A percentile compares a stretch with the other conserved stretches of the same genome.
phyloP scores from a whole-genome alignment of 257 asterid genomes.

The Linaria vulgaris region DNA sequence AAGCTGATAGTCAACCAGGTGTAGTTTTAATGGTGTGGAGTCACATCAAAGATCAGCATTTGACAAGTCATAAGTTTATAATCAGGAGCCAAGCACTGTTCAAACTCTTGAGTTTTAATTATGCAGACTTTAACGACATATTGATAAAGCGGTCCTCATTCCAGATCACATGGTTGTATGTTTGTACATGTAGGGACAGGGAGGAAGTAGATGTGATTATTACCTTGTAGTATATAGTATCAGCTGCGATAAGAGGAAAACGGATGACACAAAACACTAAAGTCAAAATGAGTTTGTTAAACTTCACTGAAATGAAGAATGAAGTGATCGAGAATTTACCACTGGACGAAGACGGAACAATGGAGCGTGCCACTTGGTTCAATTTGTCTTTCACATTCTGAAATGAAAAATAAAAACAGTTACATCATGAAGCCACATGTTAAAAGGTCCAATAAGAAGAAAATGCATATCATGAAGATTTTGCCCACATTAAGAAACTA shows the following conservation, averaged over 20 bases:
- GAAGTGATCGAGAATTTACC: conserved; percentile 39
- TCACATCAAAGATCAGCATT: too few relatives aligned
- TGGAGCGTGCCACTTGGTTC: conserved; percentile 72
- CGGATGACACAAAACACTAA: conserved; percentile 19
- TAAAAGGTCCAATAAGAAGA: conserved; percentile 12
- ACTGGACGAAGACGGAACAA: conserved; percentile 44
- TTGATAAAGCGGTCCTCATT: conserved; percentile 11
- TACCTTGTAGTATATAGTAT: conserved; percentile 82
- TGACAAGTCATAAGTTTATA: not conserved
- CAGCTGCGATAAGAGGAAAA: conserved; percentile 51
- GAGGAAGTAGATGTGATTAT: conserved; percentile 23
- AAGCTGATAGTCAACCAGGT: conserved; percentile 24
- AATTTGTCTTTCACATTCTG: conserved; percentile 82
- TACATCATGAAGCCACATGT: not conserved
- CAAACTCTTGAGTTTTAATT: not conserved
- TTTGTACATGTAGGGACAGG: conserved; percentile 12
- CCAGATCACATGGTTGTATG: conserved; percentile 18
- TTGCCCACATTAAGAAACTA: conserved; percentile 7
- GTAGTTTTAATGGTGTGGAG: conserved; percentile 6
- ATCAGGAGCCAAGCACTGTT: not conserved
- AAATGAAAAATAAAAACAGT: conserved; percentile 23
- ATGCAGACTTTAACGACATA: conserved; percentile 24
- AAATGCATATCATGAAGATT: conserved; percentile 2
- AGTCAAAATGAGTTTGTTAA: not conserved
- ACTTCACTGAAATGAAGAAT: conserved; percentile 10